A percentile compares a stretch with the other conserved stretches of the same genome.
Conservation (phyloP, 1,284 basidiomycete genomes). For the Sporisorium exsertum region DNA sequence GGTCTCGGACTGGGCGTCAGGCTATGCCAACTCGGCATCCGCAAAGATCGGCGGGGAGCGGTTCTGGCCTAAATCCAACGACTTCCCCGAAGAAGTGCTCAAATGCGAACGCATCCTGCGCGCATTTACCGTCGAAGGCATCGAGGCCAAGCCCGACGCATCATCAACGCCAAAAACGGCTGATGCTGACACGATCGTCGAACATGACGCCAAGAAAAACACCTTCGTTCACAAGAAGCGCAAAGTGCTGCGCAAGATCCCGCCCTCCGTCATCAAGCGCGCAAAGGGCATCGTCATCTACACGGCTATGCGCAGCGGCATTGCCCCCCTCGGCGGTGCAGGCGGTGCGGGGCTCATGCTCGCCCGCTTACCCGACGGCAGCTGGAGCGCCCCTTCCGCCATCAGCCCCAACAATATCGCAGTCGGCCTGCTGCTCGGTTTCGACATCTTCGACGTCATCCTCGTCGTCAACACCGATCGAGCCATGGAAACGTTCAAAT, state of each 20-base stretch:
- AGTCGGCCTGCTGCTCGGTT: conserved; percentile 60
- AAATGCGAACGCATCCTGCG: conserved; percentile 73
- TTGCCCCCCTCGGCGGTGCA: conserved; percentile 73
- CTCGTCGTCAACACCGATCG: conserved; percentile 71
- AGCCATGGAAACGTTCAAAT: conserved; percentile 72
- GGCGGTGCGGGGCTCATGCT: conserved; percentile 71
- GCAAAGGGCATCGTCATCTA: conserved; percentile 72
- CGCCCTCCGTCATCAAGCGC: conserved; percentile 71
- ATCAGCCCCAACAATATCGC: conserved; percentile 73
- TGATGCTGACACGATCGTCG: conserved; percentile 28
- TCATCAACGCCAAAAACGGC: not conserved
- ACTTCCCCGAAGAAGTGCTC: conserved; percentile 72
- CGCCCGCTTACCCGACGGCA: conserved; percentile 60
- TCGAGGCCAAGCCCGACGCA: conserved; percentile 47
- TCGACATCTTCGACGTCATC: conserved; percentile 65
- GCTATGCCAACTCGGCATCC: conserved; percentile 62
- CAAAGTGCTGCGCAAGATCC: conserved; percentile 73
- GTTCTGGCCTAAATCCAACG: conserved; percentile 73
- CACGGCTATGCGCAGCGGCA: conserved; percentile 72
- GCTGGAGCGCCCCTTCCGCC: conserved; percentile 72
- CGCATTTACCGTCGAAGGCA: conserved; percentile 60
- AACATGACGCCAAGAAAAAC: conserved; percentile 46
- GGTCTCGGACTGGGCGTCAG: conserved; percentile 64
- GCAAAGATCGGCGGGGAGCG: conserved; percentile 71
- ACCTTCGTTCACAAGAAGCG: conserved; percentile 68